Conservation (phyloP, 2,329 filamentous ascomycete genomes). For the Apiospora pterosperma region DNA sequence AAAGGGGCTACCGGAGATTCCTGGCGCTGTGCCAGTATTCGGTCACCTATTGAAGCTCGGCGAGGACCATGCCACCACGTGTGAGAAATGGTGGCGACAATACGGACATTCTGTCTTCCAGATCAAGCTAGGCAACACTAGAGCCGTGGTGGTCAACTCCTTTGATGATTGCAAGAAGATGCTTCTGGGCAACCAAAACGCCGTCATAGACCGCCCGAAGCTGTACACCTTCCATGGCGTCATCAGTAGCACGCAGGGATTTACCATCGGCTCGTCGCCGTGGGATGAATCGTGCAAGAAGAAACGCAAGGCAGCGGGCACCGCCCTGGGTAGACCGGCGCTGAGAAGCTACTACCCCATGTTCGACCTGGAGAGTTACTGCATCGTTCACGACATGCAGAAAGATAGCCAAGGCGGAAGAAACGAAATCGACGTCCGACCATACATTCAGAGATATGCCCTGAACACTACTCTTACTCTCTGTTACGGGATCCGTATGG, state of each 20-base stretch:
- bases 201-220: slow-evolving; percentile 46
- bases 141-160: slow-evolving; percentile 50
- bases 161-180: slow-evolving; percentile 50
- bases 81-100: slow-evolving; percentile 46
- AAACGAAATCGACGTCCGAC: slow-evolving; percentile 41
- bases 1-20: slow-evolving; percentile 45
- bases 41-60: slow-evolving; percentile 49
- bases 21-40: slow-evolving; percentile 44
- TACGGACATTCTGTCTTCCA: slow-evolving; percentile 46
- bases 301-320: slow-evolving; percentile 48
- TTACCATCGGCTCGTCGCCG: slow-evolving; percentile 51
- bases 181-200: slow-evolving; percentile 45
- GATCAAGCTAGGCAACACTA: slow-evolving; percentile 49
- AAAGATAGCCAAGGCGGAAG: slow-evolving; percentile 38
- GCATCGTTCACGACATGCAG: slow-evolving; percentile 44
- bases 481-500: slow-evolving; percentile 54
- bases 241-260: slow-evolving; percentile 48
- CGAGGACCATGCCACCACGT: slow-evolving; percentile 49
- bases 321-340: slow-evolving; percentile 40
- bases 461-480: slow-evolving; percentile 52
- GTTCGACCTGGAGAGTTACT: slow-evolving; percentile 51
- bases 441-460: slow-evolving; percentile 50
- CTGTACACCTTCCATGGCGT: slow-evolving; percentile 53
- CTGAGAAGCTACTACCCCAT: slow-evolving; percentile 47
- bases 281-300: slow-evolving; percentile 53